A percentile compares a stretch with the other conserved stretches of the same genome.
These are phyloP conservation scores for Ophiostoma populinum DNA, from an alignment of 2,329 filamentous ascomycete species.

Conservation along the genomic window DNA sequence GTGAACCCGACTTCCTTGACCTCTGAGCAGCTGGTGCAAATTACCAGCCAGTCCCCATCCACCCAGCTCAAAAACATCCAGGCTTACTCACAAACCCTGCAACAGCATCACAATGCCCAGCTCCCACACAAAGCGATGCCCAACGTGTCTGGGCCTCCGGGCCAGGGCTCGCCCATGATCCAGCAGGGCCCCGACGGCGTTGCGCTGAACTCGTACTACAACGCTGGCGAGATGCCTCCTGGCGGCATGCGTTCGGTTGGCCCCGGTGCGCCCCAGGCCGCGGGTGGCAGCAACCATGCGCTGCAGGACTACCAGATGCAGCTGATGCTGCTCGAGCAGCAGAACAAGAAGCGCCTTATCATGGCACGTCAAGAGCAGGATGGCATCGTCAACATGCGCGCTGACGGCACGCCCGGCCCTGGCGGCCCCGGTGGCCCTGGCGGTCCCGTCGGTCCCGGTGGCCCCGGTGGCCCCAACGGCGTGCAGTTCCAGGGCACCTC, in stretches of 20 bases:
- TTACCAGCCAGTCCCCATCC: conserved; percentile 33
- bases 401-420: conserved; percentile 12
- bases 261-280: conserved; percentile 20
- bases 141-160: conserved; percentile 52
- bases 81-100: conserved; percentile 71
- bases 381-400: conserved; percentile 28
- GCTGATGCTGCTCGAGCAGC: conserved; percentile 64
- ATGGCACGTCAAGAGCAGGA: conserved; percentile 74
- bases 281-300: conserved; percentile 54
- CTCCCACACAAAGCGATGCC: conserved; percentile 69
- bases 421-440: conserved; percentile 25
- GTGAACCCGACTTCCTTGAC: conserved; percentile 62
- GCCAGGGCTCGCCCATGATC: conserved; percentile 74
- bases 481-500: conserved; percentile 51
- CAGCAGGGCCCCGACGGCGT: conserved; percentile 49
- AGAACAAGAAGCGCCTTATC: conserved; percentile 73
- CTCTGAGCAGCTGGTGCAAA: conserved; percentile 55
- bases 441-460: conserved; percentile 27
- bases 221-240: conserved; percentile 41
- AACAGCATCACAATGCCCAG: conserved; percentile 64
- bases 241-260: conserved; percentile 33
- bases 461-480: conserved; percentile 32
- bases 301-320: conserved; percentile 84
- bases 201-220: conserved; percentile 42
- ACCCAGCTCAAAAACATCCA: conserved; percentile 72